Base-by-base conservation (phyloP, 805 yeast genomes). In the Barnettozyma salicaria region DNA sequence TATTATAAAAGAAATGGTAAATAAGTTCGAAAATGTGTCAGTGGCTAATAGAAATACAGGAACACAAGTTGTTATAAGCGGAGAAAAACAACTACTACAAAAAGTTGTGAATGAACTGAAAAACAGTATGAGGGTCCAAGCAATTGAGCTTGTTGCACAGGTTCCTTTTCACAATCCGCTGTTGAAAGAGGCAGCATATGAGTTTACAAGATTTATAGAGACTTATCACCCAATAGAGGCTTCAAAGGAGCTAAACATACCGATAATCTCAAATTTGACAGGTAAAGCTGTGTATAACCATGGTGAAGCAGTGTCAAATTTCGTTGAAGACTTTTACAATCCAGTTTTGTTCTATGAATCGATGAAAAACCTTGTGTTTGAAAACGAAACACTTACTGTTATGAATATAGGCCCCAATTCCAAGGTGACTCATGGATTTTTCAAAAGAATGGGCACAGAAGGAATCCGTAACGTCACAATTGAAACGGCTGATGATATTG, bases 111-210 rank as follows among this genome's bases (percentile, higher is more conserved):
- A 36, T 23, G 31, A 29, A 22, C 44, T 36, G 36, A 54, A 44
- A 34, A 30, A 47, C 42, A 37, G 44, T 41, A 24, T 37, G 11
- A 50, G 55, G 5, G 45, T 61, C 10, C 57, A 57, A 41, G 41
- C 56, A 4, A 53, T 56, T 1, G 44, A 44, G 27, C 44, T 71
- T 25, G 63, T 67, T 2, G 71, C 66, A 4, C 40, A 49, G 7
- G 54, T 70, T 2, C 76, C 77, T 12, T 71, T 71, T 49, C 77
- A 71, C 46, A 63, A 54, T 40, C 51, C 58, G 9, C 42, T 64
- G 4, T 50, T 76, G 8, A 37, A 43, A 6, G 61, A 58, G 14
- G 50, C 64, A 7, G 57, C 64, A 34, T 44, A 44, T 25, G 41
- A 42, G 12, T 44, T 65, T 14, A 51, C 40, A 27, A 44, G 48